These are phyloP conservation scores for Penicillium flavigenum DNA, from an alignment of 495 filamentous ascomycete species.

Conservation along the genomic window DNA sequence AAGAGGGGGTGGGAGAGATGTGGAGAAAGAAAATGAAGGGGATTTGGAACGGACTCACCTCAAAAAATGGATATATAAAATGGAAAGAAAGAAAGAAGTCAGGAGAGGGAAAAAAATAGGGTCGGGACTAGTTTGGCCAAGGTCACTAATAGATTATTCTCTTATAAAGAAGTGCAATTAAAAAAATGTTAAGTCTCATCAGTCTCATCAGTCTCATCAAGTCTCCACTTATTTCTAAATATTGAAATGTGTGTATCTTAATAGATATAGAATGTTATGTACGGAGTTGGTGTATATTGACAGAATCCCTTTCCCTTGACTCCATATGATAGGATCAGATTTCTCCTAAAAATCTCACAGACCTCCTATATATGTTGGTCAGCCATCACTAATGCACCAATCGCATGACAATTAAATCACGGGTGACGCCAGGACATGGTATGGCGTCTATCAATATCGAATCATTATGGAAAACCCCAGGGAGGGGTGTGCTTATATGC, in stretches of 20 bases:
- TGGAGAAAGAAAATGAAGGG: constrained; percentile 9
- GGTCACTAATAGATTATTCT: not conserved
- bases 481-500: constrained; percentile 1
- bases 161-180: no score
- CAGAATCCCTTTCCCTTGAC: no score
- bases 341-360: constrained; percentile 3
- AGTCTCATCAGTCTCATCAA: no score
- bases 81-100: constrained; percentile 11
- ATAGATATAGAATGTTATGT: not conserved
- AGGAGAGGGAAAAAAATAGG: constrained; percentile 8
- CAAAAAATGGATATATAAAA: not conserved
- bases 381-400: constrained; percentile 21
- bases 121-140: constrained; percentile 7
- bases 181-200: no score
- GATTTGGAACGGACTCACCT: constrained; percentile 23
- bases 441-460: constrained; percentile 15
- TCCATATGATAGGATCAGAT: constrained; percentile 9
- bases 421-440: constrained; percentile 8
- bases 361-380: constrained; percentile 7
- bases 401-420: constrained; percentile 25
- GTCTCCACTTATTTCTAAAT: constrained; percentile 2
- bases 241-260: not conserved
- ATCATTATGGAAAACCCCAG: not conserved
- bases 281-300: no score
- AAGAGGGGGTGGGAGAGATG: constrained; percentile 9